Evolutionary conservation across 2,329 filamentous ascomycete species (phyloP), one percentile per base, ranked within the genome.

Genomic region (Alternaria gansuensis): DNA sequence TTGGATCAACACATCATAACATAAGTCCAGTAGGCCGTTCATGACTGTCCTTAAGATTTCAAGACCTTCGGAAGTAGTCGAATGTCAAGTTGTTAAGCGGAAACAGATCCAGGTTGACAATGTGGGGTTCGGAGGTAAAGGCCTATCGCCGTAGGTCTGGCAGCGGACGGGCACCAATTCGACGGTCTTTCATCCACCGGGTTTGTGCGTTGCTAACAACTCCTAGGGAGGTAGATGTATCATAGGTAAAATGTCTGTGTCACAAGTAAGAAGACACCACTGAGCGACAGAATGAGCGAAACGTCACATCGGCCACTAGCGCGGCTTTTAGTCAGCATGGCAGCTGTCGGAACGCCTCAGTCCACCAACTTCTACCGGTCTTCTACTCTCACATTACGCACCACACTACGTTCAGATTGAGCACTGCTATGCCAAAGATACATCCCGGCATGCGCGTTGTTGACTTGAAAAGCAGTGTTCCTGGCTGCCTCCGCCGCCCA

Each of bases 1-100:
- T 11, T 68, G 67, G 13, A 76, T 76, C 51, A 77, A 50, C 13
- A 76, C 69, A 51, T 77, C 75, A 51, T 76, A 76, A 59, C 70
- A 76, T 1, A 76, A 60, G 55, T 76, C 74, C n/a, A 77, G 64
- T 29, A 77, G 61, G 59, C 74, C 72, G 13, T 68, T 70, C 65
- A 67, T 69, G 5, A 3, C 13, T 34, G 21, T 2, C 9, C 3
- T 28, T 39, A n/a, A 0, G 10, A 13, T 0, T n/a, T 21, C 1
- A 4, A 21, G 21, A 8, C 7, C 14, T 36, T 55, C 31, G 17
- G 4, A 26, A 40, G 13, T 9, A 34, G 37, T 17, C 24, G 55
- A 17, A 9, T 17, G 9, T 45, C 28, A 41, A 31, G 33, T 6
- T 33, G 29, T 17, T 45, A 33, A 49, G 36, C 24, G 17, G 24